These are phyloP conservation scores for Ophiostoma populinum DNA, from an alignment of 2,329 filamentous ascomycete species.

Conservation along the genomic window DNA sequence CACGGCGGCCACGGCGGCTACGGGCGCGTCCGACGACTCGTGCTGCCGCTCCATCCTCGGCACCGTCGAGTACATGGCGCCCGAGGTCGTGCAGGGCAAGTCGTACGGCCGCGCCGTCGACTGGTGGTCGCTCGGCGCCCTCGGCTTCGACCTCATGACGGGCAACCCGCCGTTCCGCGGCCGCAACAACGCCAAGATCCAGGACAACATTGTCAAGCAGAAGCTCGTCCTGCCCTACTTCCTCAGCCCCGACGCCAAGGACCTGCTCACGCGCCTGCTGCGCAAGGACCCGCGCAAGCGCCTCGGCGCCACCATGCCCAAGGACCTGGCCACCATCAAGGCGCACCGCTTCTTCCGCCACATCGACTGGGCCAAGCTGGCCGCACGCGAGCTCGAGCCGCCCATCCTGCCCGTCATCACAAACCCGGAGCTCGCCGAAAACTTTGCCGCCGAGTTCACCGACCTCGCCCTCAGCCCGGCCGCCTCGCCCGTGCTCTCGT, in stretches of 20 bases:
- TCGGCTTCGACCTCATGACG: constrained; percentile 84
- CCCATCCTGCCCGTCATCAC: constrained; percentile 90
- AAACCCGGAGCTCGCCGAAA: constrained; percentile 89
- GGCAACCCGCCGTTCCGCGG: constrained; percentile 82
- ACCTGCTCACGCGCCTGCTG: constrained; percentile 74
- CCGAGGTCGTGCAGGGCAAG: constrained; percentile 75
- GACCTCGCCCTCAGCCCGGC: constrained; percentile 65
- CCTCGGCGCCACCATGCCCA: constrained; percentile 73
- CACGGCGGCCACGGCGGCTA: neutral
- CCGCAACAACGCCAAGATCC: constrained; percentile 83
- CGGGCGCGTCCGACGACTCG: constrained; percentile 18
- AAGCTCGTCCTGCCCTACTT: constrained; percentile 84
- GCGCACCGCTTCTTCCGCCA: constrained; percentile 91
- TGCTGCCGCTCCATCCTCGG: constrained; percentile 91
- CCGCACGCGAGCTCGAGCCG: constrained; percentile 63
- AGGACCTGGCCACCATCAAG: constrained; percentile 74
- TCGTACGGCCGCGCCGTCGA: constrained; percentile 90
- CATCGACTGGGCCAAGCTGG: constrained; percentile 85
- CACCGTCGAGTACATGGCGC: constrained; percentile 97
- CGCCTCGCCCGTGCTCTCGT: constrained; percentile 19
- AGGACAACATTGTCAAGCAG: constrained; percentile 88
- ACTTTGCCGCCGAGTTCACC: constrained; percentile 89
- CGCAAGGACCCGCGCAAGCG: constrained; percentile 87
- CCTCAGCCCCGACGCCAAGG: constrained; percentile 79
- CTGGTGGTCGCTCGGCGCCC: constrained; percentile 94